phyloP scores from a whole-genome alignment of 2,329 filamentous ascomycete genomes.

The Apiospora pterosperma region DNA sequence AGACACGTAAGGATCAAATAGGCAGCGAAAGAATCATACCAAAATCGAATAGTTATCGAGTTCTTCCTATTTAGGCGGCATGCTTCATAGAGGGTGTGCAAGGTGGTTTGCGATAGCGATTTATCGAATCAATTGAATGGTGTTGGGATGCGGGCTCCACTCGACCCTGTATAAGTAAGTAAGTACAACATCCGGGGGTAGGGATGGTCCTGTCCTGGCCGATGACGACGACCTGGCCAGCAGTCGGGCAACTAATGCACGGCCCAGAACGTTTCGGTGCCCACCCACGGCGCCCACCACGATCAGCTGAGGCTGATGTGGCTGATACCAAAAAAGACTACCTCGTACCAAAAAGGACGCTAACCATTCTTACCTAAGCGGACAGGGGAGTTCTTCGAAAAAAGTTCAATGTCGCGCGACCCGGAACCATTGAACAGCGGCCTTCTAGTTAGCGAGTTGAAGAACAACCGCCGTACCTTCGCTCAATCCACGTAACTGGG shows the following conservation, averaged over 20 bases:
- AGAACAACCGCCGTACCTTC: background rate
- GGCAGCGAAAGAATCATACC: background rate
- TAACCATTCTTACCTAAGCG: conserved; percentile 2
- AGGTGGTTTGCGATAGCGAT: background rate
- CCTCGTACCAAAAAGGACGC: background rate
- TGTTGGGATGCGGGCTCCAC: background rate
- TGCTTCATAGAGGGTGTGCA: background rate
- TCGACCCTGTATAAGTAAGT: background rate
- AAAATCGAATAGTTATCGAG: background rate
- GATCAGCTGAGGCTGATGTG: background rate
- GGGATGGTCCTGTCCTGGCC: background rate
- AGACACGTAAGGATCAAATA: background rate
- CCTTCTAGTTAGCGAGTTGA: background rate
- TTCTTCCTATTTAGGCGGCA: background rate
- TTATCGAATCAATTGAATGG: background rate
- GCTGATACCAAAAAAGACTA: too few relatives aligned
- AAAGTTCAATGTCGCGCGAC: conserved; percentile 20
- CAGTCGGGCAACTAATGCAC: background rate
- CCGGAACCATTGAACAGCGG: background rate
- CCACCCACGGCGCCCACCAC: background rate
- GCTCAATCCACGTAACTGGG: conserved; percentile 12
- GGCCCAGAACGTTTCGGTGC: background rate
- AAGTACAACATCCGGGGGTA: background rate
- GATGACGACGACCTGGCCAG: background rate
- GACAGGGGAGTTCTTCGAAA: conserved; percentile 14